Percentiles rank a stretch among this genome's conserved stretches.
Conservation (phyloP, 148 eudicot species). For the Bassia scoparia region DNA sequence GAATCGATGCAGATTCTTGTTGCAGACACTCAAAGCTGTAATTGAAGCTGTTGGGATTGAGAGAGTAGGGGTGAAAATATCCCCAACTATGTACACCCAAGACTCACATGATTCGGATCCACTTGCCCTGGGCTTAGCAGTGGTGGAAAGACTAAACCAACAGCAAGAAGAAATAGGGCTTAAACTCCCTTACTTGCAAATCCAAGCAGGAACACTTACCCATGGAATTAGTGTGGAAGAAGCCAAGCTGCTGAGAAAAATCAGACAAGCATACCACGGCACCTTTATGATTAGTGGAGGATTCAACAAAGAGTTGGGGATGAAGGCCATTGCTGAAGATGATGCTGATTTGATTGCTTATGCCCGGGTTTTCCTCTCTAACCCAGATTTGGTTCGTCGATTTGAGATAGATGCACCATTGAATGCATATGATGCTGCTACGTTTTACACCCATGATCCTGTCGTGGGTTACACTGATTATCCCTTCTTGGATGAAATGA, state of each 20-base stretch:
- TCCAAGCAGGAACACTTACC: constrained; percentile 60
- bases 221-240: constrained; percentile 48
- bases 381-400: constrained; percentile 73
- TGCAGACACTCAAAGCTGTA: constrained; percentile 48
- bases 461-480: constrained; percentile 72
- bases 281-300: constrained; percentile 73
- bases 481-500: constrained; percentile 43
- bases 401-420: constrained; percentile 60
- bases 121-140: constrained; percentile 60
- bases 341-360: constrained; percentile 74
- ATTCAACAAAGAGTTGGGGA: constrained; percentile 49
- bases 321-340: constrained; percentile 54
- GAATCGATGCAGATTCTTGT: constrained; percentile 67
- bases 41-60: constrained; percentile 53
- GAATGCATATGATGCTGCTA: constrained; percentile 45
- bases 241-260: constrained; percentile 42
- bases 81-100: constrained; percentile 64
- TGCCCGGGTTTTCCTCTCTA: constrained; percentile 67
- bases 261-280: constrained; percentile 56
- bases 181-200: constrained; percentile 49
- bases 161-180: constrained; percentile 39
- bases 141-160: constrained; percentile 53
- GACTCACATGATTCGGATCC: constrained; percentile 76
- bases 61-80: constrained; percentile 57
- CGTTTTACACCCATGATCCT: constrained; percentile 71